phyloP scores from a whole-genome alignment of 257 asterid genomes.

The Salvia hispanica region DNA sequence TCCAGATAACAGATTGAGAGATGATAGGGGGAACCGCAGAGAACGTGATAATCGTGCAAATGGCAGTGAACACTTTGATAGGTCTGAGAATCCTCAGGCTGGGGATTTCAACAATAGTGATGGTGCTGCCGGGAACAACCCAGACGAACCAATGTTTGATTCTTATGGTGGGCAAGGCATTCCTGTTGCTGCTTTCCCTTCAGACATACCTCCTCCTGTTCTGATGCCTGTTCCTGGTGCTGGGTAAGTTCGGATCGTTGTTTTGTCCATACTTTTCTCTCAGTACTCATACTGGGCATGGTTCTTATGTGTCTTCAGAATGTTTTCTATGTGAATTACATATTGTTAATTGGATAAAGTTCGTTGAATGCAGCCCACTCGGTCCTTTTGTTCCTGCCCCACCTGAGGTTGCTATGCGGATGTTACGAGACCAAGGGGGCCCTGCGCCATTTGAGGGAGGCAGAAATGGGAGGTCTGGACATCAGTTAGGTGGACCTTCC shows the following conservation, averaged over 20 bases:
- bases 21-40: constrained; percentile 76
- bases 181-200: constrained; percentile 69
- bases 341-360: constrained; percentile 27
- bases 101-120: constrained; percentile 68
- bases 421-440: constrained; percentile 95
- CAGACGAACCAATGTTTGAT: constrained; percentile 83
- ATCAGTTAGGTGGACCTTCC: constrained; percentile 61
- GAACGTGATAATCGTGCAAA: constrained; percentile 69
- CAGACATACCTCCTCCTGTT: constrained; percentile 87
- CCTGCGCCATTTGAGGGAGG: constrained; percentile 89
- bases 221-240: constrained; percentile 99
- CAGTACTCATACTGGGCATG: neutral
- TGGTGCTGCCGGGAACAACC: constrained; percentile 58
- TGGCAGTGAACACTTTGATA: constrained; percentile 67
- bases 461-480: constrained; percentile 72
- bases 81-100: constrained; percentile 65
- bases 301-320: neutral
- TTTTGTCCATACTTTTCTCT: neutral
- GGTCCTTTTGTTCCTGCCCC: constrained; percentile 99
- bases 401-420: constrained; percentile 98
- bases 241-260: constrained; percentile 57
- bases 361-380: constrained; percentile 66
- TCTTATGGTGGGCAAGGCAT: constrained; percentile 80
- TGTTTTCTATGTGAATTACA: neutral
- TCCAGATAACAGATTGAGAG: constrained; percentile 64